A percentile compares a stretch with the other conserved stretches of the same genome.
These are phyloP conservation scores for Lentithecium fluviatile DNA, from an alignment of 495 filamentous ascomycete species.

Conservation along the genomic window DNA sequence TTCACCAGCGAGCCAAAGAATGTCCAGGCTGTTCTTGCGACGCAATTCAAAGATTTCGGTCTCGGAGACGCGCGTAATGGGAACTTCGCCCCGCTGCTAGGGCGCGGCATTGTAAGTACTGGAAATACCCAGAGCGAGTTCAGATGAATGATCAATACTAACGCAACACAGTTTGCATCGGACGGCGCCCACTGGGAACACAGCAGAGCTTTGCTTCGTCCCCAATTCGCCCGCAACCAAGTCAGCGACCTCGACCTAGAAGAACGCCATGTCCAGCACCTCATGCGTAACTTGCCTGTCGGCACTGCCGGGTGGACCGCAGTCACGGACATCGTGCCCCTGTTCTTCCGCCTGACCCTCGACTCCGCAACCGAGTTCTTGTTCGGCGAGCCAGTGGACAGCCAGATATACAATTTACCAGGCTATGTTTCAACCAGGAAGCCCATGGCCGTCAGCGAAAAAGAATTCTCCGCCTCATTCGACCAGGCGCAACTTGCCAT, in stretches of 20 bases:
- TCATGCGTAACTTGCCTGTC: constrained; percentile 29
- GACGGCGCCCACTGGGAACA: constrained; percentile 73
- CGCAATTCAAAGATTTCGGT: constrained; percentile 70
- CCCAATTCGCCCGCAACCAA: constrained; percentile 80
- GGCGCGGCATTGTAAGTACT: constrained; percentile 38
- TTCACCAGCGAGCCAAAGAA: constrained; percentile 76
- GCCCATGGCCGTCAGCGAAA: constrained; percentile 11
- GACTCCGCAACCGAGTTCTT: constrained; percentile 84
- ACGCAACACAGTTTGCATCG: constrained; percentile 57
- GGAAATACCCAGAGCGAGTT: not conserved
- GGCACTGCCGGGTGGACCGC: constrained; percentile 42
- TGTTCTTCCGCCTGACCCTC: constrained; percentile 79
- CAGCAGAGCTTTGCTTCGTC: constrained; percentile 73
- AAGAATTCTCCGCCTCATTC: constrained; percentile 36
- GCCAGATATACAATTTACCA: constrained; percentile 40
- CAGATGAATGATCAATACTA: not conserved
- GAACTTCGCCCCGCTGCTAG: constrained; percentile 39
- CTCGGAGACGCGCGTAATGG: constrained; percentile 42
- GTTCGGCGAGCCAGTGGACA: constrained; percentile 72
- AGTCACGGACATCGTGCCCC: constrained; percentile 63
- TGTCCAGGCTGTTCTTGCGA: constrained; percentile 79
- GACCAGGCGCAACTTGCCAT: constrained; percentile 33
- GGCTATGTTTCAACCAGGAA: constrained; percentile 4
- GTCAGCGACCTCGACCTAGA: constrained; percentile 78
- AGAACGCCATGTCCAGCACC: constrained; percentile 62